phyloP scores from a whole-genome alignment of 106 monocot species.

The Allium fistulosum region DNA sequence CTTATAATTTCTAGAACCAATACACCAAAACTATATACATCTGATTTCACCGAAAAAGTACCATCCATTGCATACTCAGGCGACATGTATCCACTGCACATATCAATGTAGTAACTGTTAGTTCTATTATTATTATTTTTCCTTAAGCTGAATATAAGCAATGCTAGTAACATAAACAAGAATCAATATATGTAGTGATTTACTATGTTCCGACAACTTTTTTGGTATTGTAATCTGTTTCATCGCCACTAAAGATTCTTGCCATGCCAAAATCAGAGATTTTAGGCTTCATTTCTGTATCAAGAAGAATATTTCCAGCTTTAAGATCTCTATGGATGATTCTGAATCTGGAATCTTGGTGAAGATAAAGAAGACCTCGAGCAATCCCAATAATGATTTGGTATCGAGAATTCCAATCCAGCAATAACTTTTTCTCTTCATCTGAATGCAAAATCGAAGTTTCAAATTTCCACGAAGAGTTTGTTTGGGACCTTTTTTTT shows the following conservation, averaged over 20 bases:
- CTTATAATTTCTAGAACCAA: slow-evolving; percentile 9
- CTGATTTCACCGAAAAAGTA: background rate
- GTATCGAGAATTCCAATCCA: slow-evolving; percentile 31
- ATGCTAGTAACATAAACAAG: no score
- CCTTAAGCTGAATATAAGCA: no score
- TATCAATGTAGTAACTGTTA: no score
- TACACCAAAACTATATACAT: slow-evolving; percentile 12
- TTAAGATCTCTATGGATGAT: slow-evolving; percentile 54
- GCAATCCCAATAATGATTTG: slow-evolving; percentile 32
- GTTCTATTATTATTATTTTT: no score
- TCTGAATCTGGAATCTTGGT: slow-evolving; percentile 35
- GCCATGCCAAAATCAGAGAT: slow-evolving; percentile 57
- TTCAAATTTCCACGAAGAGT: no score
- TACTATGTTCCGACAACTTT: slow-evolving; percentile 39
- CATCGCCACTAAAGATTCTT: slow-evolving; percentile 32
- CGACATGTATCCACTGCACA: slow-evolving; percentile 4
- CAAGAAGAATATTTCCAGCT: slow-evolving; percentile 44
- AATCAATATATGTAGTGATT: background rate
- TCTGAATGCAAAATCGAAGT: background rate
- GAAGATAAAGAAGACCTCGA: slow-evolving; percentile 45
- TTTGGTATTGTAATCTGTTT: slow-evolving; percentile 18
- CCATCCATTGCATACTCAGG: slow-evolving; percentile 8
- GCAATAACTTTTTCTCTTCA: background rate
- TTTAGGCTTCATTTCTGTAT: slow-evolving; percentile 41
- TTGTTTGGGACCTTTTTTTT: no score